These are phyloP conservation scores for Skeletonema menzelii DNA, from an alignment of 108 stramenopile genomes.

Conservation along the genomic window DNA sequence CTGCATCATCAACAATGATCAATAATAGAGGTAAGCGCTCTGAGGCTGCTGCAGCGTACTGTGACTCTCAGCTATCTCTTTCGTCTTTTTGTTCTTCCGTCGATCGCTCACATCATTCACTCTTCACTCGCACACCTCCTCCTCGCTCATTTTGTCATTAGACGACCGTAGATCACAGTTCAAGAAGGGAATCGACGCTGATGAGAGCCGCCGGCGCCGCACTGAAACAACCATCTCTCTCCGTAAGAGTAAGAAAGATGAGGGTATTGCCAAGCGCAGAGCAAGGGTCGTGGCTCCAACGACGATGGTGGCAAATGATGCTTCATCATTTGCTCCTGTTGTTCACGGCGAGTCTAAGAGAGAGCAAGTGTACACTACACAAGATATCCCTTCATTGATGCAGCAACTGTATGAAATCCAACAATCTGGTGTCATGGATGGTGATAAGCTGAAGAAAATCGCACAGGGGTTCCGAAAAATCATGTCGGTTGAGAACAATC, in stretches of 20 bases:
- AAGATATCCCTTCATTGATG: slow-evolving; percentile 55
- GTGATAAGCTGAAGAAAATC: slow-evolving; percentile 47
- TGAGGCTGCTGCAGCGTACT: neutral
- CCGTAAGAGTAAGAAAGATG: slow-evolving; percentile 81
- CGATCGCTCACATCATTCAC: neutral
- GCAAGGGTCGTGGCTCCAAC: slow-evolving; percentile 7
- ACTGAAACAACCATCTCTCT: slow-evolving; percentile 73
- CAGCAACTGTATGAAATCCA: slow-evolving; percentile 20
- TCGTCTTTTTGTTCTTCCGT: neutral
- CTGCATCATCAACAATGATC: neutral
- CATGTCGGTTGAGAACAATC: slow-evolving; percentile 78
- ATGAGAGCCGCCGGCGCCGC: slow-evolving; percentile 60
- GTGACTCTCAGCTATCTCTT: neutral
- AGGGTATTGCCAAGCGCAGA: slow-evolving; percentile 66
- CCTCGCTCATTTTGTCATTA: neutral
- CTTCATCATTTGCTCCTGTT: neutral
- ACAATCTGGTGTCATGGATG: slow-evolving; percentile 20
- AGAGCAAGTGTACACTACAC: slow-evolving; percentile 38
- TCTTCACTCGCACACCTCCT: slow-evolving; percentile 2
- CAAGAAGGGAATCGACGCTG: slow-evolving; percentile 45
- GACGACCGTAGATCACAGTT: slow-evolving; percentile 32
- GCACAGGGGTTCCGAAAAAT: slow-evolving; percentile 77
- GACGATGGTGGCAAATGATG: slow-evolving; percentile 1
- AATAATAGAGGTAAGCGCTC: neutral
- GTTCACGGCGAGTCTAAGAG: neutral